These are phyloP conservation scores for Rhizopus arrhizus DNA, from an alignment of 371 early-diverging fungal species.

Conservation along the genomic window DNA sequence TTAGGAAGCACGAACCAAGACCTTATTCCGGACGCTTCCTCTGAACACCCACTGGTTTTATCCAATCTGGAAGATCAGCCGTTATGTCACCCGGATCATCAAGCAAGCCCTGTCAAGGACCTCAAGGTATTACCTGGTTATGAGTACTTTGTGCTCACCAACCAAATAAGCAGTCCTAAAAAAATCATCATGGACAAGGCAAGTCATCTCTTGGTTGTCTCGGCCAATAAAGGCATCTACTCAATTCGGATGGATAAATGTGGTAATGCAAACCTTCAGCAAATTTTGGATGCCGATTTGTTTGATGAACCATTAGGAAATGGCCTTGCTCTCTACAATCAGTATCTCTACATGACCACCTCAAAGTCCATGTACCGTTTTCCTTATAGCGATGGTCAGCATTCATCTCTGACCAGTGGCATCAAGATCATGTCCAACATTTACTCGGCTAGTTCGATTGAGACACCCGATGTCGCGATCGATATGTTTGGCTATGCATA, in stretches of 20 bases:
- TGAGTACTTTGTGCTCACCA: constrained; percentile 35
- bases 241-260: constrained; percentile 51
- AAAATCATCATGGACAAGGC: constrained; percentile 41
- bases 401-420: constrained; percentile 31
- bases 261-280: constrained; percentile 35
- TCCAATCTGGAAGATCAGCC: constrained; percentile 41
- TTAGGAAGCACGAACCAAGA: constrained; percentile 25
- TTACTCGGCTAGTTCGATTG: constrained; percentile 14
- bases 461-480: constrained; percentile 36
- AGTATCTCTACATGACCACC: constrained; percentile 38
- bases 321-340: constrained; percentile 32
- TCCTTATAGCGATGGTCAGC: constrained; percentile 50
- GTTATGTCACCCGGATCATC: constrained; percentile 32
- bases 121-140: constrained; percentile 41
- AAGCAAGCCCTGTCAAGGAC: constrained; percentile 22
- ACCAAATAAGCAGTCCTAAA: constrained; percentile 33
- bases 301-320: constrained; percentile 22
- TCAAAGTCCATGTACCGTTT: constrained; percentile 38
- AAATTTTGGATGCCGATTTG: constrained; percentile 18
- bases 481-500: constrained; percentile 44
- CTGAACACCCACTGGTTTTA: constrained; percentile 44
- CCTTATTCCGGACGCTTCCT: constrained; percentile 44
- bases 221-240: constrained; percentile 31
- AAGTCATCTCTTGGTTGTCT: constrained; percentile 42
- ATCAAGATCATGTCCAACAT: constrained; percentile 33